A percentile compares a stretch with the other conserved stretches of the same genome.
Evolutionary conservation across 148 eudicot genomes (phyloP).

Genomic region (Rhododendron williamsianum): DNA sequence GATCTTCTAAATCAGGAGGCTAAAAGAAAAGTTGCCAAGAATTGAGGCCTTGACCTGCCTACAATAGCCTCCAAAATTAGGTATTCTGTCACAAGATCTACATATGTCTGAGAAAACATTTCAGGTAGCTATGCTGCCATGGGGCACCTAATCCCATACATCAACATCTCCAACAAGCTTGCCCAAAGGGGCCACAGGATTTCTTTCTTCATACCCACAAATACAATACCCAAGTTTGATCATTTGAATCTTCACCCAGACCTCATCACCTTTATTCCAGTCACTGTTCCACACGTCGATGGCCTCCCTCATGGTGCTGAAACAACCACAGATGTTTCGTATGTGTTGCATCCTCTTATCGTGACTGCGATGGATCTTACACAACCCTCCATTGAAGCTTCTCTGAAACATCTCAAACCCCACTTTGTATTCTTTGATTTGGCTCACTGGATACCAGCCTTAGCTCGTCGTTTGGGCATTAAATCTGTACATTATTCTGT

Average conservation of each 20-base stretch:
- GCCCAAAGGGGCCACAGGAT: slow-evolving; percentile 41
- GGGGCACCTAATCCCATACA: slow-evolving; percentile 45
- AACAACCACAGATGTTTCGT: slow-evolving; percentile 46
- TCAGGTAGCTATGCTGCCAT: slow-evolving; percentile 51
- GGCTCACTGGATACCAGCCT: slow-evolving; percentile 41
- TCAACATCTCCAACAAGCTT: slow-evolving; percentile 46
- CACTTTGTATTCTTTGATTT: slow-evolving; percentile 47
- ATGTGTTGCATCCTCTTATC: slow-evolving; percentile 28
- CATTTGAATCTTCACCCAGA: slow-evolving; percentile 41
- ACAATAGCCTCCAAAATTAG: neutral
- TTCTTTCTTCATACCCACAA: slow-evolving; percentile 32
- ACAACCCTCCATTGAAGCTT: slow-evolving; percentile 24
- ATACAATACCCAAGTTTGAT: slow-evolving; percentile 26
- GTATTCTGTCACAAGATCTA: neutral
- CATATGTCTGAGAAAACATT: slow-evolving; percentile 10
- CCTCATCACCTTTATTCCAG: slow-evolving; percentile 37
- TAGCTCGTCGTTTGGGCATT: slow-evolving; percentile 27
- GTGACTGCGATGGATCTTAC: slow-evolving; percentile 45
- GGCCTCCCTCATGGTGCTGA: slow-evolving; percentile 44
- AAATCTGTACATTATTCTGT: slow-evolving; percentile 31
- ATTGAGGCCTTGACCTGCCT: neutral
- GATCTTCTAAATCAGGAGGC: too few relatives aligned
- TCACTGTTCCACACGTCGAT: slow-evolving; percentile 35
- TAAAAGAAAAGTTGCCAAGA: neutral
- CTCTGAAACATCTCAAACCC: slow-evolving; percentile 27